These are phyloP conservation scores for Ajuga chamaepitys DNA, from an alignment of 257 asterid species.

Conservation along the genomic window DNA sequence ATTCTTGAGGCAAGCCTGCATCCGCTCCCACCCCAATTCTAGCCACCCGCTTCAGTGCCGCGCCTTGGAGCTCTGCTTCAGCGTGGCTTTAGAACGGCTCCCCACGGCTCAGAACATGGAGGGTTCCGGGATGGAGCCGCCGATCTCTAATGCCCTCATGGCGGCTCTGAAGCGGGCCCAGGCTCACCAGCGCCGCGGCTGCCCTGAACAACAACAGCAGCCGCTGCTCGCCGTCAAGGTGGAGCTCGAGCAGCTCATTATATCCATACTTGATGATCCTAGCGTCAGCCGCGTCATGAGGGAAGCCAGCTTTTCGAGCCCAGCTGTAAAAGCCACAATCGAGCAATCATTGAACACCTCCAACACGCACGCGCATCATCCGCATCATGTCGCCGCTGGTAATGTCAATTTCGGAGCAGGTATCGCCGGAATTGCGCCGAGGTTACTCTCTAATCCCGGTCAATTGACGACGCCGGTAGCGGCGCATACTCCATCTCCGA, in stretches of 20 bases:
- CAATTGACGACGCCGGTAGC: conserved; percentile 20
- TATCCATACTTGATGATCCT: conserved; percentile 83
- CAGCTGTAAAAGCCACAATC: conserved; percentile 71
- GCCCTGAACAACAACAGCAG: conserved; percentile 93
- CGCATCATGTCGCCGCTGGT: conserved; percentile 14
- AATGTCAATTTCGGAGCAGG: conserved; percentile 28
- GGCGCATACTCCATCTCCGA: conserved; percentile 15
- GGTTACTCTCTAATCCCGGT: conserved; percentile 27
- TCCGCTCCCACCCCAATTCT: conserved; percentile 87
- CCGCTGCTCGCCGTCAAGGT: conserved; percentile 81
- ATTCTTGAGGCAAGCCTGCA: conserved; percentile 72
- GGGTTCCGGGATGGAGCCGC: conserved; percentile 59
- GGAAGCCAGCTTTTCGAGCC: conserved; percentile 88
- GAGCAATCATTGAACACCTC: conserved; percentile 51
- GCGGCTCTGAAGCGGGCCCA: conserved; percentile 88
- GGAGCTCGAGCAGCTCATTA: conserved; percentile 73
- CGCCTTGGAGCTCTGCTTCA: conserved; percentile 83
- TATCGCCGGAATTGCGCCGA: conserved; percentile 37
- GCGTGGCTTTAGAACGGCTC: conserved; percentile 81
- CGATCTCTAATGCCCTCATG: conserved; percentile 46
- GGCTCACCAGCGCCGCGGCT: conserved; percentile 82
- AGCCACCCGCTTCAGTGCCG: conserved; percentile 96
- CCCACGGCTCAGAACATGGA: conserved; percentile 54
- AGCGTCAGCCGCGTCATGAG: conserved; percentile 87
- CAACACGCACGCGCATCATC: conserved; percentile 17